phyloP scores from a whole-genome alignment of 148 eudicot genomes.

The Hydrangea macrophylla region DNA sequence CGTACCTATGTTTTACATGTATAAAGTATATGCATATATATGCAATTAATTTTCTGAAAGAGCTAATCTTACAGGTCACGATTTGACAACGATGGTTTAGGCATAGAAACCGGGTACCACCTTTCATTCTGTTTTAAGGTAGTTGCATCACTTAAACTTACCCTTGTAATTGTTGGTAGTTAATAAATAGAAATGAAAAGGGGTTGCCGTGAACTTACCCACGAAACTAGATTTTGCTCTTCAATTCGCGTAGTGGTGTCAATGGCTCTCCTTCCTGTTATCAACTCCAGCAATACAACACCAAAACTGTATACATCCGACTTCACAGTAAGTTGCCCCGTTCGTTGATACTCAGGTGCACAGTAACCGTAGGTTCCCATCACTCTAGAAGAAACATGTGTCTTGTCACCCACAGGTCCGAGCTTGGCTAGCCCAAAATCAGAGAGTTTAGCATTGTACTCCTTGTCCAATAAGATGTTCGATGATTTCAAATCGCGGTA shows the following conservation, averaged over 20 bases:
- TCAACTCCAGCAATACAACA: slow-evolving; percentile 57
- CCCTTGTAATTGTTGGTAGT: no score
- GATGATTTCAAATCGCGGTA: slow-evolving; percentile 55
- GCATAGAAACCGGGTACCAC: no score
- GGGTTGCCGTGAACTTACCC: slow-evolving; percentile 36
- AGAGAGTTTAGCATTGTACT: slow-evolving; percentile 54
- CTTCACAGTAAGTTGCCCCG: slow-evolving; percentile 49
- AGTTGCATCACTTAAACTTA: no score
- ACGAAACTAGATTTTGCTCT: slow-evolving; percentile 50
- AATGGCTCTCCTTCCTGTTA: slow-evolving; percentile 56
- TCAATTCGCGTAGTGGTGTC: slow-evolving; percentile 29
- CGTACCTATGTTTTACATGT: no score
- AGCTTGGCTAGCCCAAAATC: slow-evolving; percentile 68
- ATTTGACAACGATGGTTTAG: no score
- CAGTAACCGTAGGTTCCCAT: slow-evolving; percentile 60
- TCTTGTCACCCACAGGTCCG: slow-evolving; percentile 45
- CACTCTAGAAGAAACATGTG: slow-evolving; percentile 46
- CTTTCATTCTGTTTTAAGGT: no score
- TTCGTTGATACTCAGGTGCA: slow-evolving; percentile 61
- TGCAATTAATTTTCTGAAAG: no score
- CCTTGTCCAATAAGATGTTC: slow-evolving; percentile 53
- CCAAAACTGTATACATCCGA: slow-evolving; percentile 69
- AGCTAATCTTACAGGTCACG: no score
- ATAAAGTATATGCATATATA: no score
- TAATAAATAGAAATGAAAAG: background rate